A percentile compares a stretch with the other conserved stretches of the same genome.
These are phyloP conservation scores for Leavenworthia alabamica DNA, from an alignment of 345 rosid species.

Conservation along the genomic window DNA sequence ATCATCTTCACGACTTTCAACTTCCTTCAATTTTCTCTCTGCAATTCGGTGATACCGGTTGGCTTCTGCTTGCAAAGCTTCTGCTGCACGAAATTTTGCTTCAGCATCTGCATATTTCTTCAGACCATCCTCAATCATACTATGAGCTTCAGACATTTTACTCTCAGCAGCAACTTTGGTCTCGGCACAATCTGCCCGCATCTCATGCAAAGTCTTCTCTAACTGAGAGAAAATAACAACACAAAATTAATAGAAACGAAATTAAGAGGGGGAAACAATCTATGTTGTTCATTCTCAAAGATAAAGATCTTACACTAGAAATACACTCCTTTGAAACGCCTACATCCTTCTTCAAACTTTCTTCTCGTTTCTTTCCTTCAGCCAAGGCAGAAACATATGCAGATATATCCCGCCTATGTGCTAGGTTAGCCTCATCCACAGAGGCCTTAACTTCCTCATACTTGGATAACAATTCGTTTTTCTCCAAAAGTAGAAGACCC, in stretches of 20 bases:
- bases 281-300: neutral
- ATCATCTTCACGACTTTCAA: conserved; percentile 82
- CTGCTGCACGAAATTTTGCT: conserved; percentile 56
- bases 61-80: conserved; percentile 70
- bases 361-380: conserved; percentile 78
- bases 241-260: neutral
- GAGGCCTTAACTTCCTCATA: conserved; percentile 64
- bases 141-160: conserved; percentile 58
- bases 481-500: conserved; percentile 85
- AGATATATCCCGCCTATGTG: conserved; percentile 57
- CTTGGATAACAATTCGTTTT: conserved; percentile 51
- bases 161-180: conserved; percentile 69
- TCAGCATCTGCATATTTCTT: conserved; percentile 62
- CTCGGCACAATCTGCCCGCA: conserved; percentile 93
- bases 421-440: conserved; percentile 55
- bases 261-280: neutral
- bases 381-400: conserved; percentile 55
- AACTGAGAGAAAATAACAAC: conserved; percentile 36
- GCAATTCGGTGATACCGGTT: conserved; percentile 58
- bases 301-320: conserved; percentile 57
- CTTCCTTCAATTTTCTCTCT: conserved; percentile 83
- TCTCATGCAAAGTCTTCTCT: conserved; percentile 92
- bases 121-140: conserved; percentile 62
- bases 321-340: conserved; percentile 85
- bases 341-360: conserved; percentile 66